These are phyloP conservation scores for Kodamaea sp. DNA, from an alignment of 1,139 yeast species.

Conservation along the genomic window DNA sequence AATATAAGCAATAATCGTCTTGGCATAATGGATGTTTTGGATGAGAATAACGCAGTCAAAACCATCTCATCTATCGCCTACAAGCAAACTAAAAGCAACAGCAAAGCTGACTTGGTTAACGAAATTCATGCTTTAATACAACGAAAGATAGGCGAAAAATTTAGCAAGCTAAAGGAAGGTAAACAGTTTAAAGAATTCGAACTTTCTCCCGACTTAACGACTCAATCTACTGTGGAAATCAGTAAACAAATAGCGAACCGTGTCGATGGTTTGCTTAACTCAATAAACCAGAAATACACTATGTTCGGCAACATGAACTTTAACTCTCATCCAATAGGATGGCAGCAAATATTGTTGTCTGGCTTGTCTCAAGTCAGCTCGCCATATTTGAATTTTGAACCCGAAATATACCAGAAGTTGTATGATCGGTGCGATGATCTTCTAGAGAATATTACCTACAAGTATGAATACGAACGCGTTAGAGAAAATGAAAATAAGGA, in stretches of 20 bases:
- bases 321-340: conserved; percentile 13
- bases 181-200: conserved; percentile 3
- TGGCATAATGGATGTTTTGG: not conserved
- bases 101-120: conserved; percentile 30
- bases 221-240: conserved; percentile 17
- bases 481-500: conserved; percentile 7
- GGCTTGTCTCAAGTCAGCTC: conserved; percentile 18
- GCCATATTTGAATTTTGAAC: conserved; percentile 12
- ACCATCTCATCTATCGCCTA: conserved; percentile 2
- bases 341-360: conserved; percentile 30
- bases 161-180: conserved; percentile 4
- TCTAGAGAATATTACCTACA: conserved; percentile 20
- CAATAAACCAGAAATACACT: conserved; percentile 5
- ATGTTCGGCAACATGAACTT: conserved; percentile 11
- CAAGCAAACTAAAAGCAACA: conserved; percentile 20
- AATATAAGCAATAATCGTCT: not conserved
- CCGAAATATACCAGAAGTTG: conserved; percentile 12
- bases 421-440: conserved; percentile 22
- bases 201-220: conserved; percentile 19
- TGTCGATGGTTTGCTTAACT: conserved; percentile 16
- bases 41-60: conserved; percentile 7
- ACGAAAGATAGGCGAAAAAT: conserved; percentile 21
- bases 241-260: conserved; percentile 22
- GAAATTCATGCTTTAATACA: conserved; percentile 41
- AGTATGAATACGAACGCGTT: conserved; percentile 23